Conservation (phyloP, 352 stramenopile genomes). For the Vaucheria bursata region DNA sequence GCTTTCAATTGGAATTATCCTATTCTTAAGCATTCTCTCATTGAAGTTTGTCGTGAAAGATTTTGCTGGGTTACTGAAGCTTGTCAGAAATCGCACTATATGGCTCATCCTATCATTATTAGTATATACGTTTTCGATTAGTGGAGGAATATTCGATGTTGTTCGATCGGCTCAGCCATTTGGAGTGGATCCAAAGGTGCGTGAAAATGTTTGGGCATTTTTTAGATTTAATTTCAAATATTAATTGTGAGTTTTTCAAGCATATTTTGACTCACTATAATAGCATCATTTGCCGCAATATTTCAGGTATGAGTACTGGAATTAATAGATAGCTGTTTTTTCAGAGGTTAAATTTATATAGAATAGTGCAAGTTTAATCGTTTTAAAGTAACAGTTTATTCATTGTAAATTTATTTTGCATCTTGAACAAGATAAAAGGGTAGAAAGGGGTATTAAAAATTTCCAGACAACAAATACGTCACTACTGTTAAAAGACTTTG, state of each 20-base stretch:
- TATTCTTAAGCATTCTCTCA: no score
- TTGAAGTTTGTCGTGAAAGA: no score
- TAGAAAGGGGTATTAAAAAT: no score
- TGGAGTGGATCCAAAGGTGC: conserved; percentile 18
- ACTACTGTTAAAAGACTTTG: no score
- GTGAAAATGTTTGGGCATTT: background rate
- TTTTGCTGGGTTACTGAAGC: conserved; percentile 8
- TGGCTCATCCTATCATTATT: conserved; percentile 30
- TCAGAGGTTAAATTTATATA: no score
- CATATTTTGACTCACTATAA: background rate
- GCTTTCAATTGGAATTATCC: no score
- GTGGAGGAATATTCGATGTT: conserved; percentile 48
- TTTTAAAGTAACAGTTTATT: no score
- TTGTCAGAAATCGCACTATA: conserved; percentile 22
- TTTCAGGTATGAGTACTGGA: background rate
- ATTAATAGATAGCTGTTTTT: background rate
- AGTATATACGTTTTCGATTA: conserved; percentile 49
- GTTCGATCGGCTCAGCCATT: conserved; percentile 43
- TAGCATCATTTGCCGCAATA: background rate
- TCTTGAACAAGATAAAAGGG: no score
- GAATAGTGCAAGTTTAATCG: no score
- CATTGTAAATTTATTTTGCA: no score
- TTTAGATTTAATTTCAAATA: background rate
- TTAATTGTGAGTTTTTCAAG: conserved; percentile 1
- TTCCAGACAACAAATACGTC: no score